phyloP scores from a whole-genome alignment of 2,329 filamentous ascomycete genomes.

The Fusarium aywerte region DNA sequence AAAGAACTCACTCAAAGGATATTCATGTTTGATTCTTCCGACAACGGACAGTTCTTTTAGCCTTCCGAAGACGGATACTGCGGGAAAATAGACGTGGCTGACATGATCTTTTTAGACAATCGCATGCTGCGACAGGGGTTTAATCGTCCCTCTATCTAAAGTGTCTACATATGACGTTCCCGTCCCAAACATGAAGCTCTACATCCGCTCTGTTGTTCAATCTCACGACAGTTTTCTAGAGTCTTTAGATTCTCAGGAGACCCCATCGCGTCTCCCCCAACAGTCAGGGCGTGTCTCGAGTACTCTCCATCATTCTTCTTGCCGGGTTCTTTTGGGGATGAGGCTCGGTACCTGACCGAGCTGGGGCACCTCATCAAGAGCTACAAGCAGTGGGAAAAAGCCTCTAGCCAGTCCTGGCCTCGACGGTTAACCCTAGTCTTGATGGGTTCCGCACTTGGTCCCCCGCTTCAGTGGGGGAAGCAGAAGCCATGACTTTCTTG shows the following conservation, averaged over 20 bases:
- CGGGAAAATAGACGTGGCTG: slow-evolving; percentile 37
- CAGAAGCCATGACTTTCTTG: slow-evolving; percentile 20
- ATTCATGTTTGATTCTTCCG: slow-evolving; percentile 34
- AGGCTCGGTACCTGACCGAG: slow-evolving; percentile 46
- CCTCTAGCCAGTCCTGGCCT: slow-evolving; percentile 37
- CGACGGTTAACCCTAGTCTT: slow-evolving; percentile 37
- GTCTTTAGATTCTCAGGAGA: slow-evolving; percentile 16
- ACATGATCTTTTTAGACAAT: slow-evolving; percentile 37
- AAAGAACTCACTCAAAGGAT: slow-evolving; percentile 27
- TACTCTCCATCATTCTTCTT: slow-evolving; percentile 24
- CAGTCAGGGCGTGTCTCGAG: slow-evolving; percentile 38
- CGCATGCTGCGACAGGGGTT: slow-evolving; percentile 29
- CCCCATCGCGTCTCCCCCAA: slow-evolving; percentile 18
- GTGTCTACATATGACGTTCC: slow-evolving; percentile 30
- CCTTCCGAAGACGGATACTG: slow-evolving; percentile 39
- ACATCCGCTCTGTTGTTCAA: slow-evolving; percentile 15
- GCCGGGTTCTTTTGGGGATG: slow-evolving; percentile 29
- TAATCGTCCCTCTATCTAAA: slow-evolving; percentile 25
- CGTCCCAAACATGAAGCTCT: slow-evolving; percentile 31
- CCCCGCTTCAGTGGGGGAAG: slow-evolving; percentile 31
- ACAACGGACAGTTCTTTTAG: slow-evolving; percentile 45
- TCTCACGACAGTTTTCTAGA: slow-evolving; percentile 35
- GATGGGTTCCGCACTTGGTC: slow-evolving; percentile 34
- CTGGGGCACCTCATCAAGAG: slow-evolving; percentile 38
- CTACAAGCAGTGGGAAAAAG: slow-evolving; percentile 36